These are phyloP conservation scores for Solioccasus polychromus DNA, from an alignment of 768 basidiomycete genomes.

Conservation along the genomic window DNA sequence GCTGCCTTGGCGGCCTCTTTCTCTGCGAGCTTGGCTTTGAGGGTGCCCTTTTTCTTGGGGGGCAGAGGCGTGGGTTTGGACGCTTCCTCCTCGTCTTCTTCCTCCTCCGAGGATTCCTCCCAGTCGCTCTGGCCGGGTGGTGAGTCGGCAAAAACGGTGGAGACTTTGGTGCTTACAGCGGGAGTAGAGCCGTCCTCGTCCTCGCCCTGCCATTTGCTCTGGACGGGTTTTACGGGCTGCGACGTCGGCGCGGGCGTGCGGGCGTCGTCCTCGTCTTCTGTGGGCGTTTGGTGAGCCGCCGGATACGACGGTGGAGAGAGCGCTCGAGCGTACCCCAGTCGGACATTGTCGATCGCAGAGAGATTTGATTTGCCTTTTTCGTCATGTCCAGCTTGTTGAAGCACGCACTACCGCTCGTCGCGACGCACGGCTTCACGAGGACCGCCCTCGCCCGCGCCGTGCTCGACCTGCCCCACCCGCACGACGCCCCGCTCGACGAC, in stretches of 20 bases:
- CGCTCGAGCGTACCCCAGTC: conserved; percentile 48
- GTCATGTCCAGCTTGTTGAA: conserved; percentile 56
- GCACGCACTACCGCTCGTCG: conserved; percentile 61
- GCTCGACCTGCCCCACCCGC: conserved; percentile 47
- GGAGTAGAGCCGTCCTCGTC: conserved; percentile 82
- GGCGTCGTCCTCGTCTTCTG: conserved; percentile 39
- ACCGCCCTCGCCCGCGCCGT: conserved; percentile 64
- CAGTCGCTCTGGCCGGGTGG: conserved; percentile 74
- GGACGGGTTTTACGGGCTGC: conserved; percentile 31
- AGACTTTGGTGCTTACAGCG: conserved; percentile 49
- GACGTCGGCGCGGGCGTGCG: conserved; percentile 13
- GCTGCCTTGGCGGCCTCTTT: conserved; percentile 78
- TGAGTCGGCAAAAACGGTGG: background rate
- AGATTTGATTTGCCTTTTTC: conserved; percentile 6
- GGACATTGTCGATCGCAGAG: conserved; percentile 34
- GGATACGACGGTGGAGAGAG: background rate
- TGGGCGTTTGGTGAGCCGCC: conserved; percentile 22
- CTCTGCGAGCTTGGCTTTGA: conserved; percentile 90
- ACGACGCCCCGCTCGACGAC: conserved; percentile 63
- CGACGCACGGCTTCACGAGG: conserved; percentile 71
- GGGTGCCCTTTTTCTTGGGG: conserved; percentile 87
- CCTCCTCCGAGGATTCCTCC: conserved; percentile 82
- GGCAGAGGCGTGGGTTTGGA: conserved; percentile 51
- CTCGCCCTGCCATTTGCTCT: conserved; percentile 85
- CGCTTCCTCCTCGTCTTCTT: conserved; percentile 53